Evolutionary conservation across 2,329 filamentous ascomycete species (phyloP), one percentile per base, ranked within the genome.

Genomic region (Harringtonia lauricola): DNA sequence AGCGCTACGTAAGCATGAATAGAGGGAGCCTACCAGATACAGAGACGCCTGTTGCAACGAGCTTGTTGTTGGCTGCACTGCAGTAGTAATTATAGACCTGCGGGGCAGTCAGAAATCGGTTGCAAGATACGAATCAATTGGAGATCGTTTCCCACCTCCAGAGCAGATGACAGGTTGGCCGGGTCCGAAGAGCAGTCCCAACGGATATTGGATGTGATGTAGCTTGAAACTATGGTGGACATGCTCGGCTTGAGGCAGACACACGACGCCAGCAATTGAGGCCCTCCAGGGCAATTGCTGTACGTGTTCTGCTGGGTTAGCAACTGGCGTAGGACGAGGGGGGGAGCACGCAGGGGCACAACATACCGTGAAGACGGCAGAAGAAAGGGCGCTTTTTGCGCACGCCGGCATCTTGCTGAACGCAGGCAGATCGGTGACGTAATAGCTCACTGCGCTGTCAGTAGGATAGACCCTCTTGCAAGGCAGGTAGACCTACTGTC

Each of bases 221-320:
- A 54, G 49, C 59, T 69, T 7, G 64, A 64, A 7, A 74, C 56
- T 1, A 54, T 51, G n/a, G 55, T 57, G 2, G 62, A 62, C 59
- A 74, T 67, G 19, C 65, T 64, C 3, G 63, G 62, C 48, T 74
- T 73, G 43, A 75, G 48, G 45, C 72, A 76, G 5, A 62, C 64
- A 45, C 72, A 76, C 1, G 70, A 74, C 1, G 71, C 72, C 3
- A 76, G 57, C 10, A 66, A 68, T 48, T 70, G 59, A 1, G 70
- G 67, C 0, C 68, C 71, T 1, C 53, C 50, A 1, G 66, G 67
- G 36, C 72, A 75, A 24, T 65, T 41, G n/a, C 58, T 55, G 13
- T 54, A 52, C 0, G 61, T 61, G 58, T 65, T 60, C 62, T 66
- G 30, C 12, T 21, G 4, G 21, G 35, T 42, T 17, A 47, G 47